Evolutionary conservation across 2,329 filamentous ascomycete species (phyloP).

Genomic region (Fusarium xyrophilum): DNA sequence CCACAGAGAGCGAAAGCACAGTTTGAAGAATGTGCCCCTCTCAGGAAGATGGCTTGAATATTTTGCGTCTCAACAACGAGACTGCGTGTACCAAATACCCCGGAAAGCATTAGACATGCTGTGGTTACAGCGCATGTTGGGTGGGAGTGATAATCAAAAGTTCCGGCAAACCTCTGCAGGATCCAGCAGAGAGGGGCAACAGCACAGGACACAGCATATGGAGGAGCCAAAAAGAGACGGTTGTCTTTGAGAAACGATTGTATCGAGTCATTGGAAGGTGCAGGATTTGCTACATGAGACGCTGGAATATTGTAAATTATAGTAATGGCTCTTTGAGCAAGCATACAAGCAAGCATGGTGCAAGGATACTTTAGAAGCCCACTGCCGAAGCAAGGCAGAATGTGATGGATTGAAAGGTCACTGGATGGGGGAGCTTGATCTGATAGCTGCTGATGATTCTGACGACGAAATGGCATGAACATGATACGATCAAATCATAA

Average conservation of each 20-base stretch:
- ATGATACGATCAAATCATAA: conserved; percentile 45
- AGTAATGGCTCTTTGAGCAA: conserved; percentile 33
- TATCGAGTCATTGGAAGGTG: conserved; percentile 26
- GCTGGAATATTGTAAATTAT: conserved; percentile 41
- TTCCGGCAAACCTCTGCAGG: conserved; percentile 32
- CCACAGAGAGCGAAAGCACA: conserved; percentile 1
- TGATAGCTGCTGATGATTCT: conserved; percentile 43
- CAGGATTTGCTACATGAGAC: conserved; percentile 13
- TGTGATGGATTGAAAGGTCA: conserved; percentile 11
- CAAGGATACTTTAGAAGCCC: conserved; percentile 15
- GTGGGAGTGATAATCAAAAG: conserved; percentile 41
- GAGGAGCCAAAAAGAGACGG: conserved; percentile 23
- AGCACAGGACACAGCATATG: conserved; percentile 24
- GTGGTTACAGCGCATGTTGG: conserved; percentile 39
- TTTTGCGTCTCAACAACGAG: conserved; percentile 39
- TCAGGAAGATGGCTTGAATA: conserved; percentile 17
- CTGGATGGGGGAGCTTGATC: conserved; percentile 34
- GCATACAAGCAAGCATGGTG: conserved; percentile 10
- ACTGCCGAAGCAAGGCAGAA: conserved; percentile 11
- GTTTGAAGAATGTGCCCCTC: conserved; percentile 10
- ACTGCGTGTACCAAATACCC: conserved; percentile 45
- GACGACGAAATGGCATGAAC: conserved; percentile 46
- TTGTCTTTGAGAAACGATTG: conserved; percentile 28
- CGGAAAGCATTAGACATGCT: conserved; percentile 42
- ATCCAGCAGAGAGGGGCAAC: conserved; percentile 31